Evolutionary conservation across 176 grass and related monocot species (phyloP).

Genomic region (Carex pumila): DNA sequence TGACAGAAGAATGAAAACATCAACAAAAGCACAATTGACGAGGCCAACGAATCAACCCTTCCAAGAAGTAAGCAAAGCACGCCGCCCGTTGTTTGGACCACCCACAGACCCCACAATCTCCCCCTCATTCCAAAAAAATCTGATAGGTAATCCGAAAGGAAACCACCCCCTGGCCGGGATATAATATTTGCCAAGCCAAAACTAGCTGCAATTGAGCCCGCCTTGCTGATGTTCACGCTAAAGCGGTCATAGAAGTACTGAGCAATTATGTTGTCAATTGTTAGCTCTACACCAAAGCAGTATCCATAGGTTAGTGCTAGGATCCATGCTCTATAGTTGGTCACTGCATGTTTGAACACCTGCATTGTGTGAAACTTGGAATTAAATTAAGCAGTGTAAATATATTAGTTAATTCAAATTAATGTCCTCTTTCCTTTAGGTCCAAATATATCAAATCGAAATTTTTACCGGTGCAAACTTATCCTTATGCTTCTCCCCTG

Average conservation of each 20-base stretch:
- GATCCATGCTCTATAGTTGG: constrained; percentile 78
- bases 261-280: constrained; percentile 86
- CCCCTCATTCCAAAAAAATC: constrained; percentile 60
- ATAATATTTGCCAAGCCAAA: constrained; percentile 81
- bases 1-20: constrained; percentile 87
- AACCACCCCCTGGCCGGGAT: constrained; percentile 59
- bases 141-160: constrained; percentile 71
- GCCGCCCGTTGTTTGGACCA: constrained; percentile 59
- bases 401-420: neutral
- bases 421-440: neutral
- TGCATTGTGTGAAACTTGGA: neutral
- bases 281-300: constrained; percentile 82
- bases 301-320: constrained; percentile 83
- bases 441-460: neutral
- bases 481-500: constrained; percentile 73
- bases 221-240: constrained; percentile 48
- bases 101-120: constrained; percentile 84
- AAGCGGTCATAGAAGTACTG: constrained; percentile 96
- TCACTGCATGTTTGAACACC: constrained; percentile 56
- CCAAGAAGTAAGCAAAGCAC: constrained; percentile 58
- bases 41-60: constrained; percentile 30
- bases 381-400: neutral
- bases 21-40: constrained; percentile 61
- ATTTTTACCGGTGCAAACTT: constrained; percentile 39
- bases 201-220: constrained; percentile 78